phyloP scores from a whole-genome alignment of 2,329 filamentous ascomycete species.

The Cordyceps cicadae region DNA sequence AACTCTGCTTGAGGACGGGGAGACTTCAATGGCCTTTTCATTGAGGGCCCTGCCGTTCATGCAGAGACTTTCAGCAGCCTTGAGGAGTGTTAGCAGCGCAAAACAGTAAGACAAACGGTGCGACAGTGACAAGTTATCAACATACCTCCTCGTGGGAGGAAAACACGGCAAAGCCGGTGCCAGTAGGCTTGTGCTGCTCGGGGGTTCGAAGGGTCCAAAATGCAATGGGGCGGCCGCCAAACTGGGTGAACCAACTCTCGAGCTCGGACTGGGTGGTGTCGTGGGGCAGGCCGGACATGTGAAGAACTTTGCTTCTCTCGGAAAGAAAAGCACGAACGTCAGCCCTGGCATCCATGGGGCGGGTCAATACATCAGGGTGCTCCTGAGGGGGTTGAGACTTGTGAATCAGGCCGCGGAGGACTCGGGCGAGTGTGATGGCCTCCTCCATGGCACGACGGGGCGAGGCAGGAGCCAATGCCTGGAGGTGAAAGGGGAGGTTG shows the following conservation, averaged over 20 bases:
- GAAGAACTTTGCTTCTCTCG: constrained; percentile 94
- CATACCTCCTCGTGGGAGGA: constrained; percentile 97
- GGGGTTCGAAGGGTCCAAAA: constrained; percentile 98
- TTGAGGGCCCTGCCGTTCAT: constrained; percentile 99
- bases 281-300: constrained; percentile 94
- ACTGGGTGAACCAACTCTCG: constrained; percentile 99
- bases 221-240: constrained; percentile 91
- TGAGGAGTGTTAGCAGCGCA: constrained; percentile 5
- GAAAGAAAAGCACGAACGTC: constrained; percentile 94
- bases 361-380: constrained; percentile 87
- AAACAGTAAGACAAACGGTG: neutral
- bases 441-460: constrained; percentile 97
- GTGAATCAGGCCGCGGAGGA: constrained; percentile 83
- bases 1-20: constrained; percentile 92
- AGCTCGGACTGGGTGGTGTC: constrained; percentile 98
- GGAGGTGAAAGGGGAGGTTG: constrained; percentile 94
- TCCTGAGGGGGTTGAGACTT: constrained; percentile 93
- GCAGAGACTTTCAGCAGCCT: constrained; percentile 96
- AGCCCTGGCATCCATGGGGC: constrained; percentile 92
- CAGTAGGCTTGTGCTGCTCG: constrained; percentile 98
- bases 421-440: constrained; percentile 85
- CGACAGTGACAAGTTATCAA: constrained; percentile 15
- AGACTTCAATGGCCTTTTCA: constrained; percentile 98
- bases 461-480: constrained; percentile 89
- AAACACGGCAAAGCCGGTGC: constrained; percentile 95